Evolutionary conservation across 352 stramenopile genomes (phyloP).

Genomic region (Globisporangium camurandrum): DNA sequence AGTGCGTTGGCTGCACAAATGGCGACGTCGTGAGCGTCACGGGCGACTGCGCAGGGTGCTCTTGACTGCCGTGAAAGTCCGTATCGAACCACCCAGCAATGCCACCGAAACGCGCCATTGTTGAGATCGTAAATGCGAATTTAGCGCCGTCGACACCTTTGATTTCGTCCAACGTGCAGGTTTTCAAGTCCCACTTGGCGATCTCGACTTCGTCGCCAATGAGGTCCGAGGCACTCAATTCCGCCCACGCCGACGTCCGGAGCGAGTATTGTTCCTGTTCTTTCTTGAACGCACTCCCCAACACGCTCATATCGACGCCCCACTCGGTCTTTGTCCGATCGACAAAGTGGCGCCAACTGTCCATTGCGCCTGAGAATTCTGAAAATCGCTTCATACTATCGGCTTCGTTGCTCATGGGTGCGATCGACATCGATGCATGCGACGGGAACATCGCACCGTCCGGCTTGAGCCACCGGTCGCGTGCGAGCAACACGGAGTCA

Average conservation of each 20-base stretch:
- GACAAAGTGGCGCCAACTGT: constrained; percentile 78
- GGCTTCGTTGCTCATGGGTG: constrained; percentile 93
- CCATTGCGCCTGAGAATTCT: constrained; percentile 83
- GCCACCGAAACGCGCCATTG: constrained; percentile 86
- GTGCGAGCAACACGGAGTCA: constrained; percentile 95
- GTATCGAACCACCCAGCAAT: constrained; percentile 99
- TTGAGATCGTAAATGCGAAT: constrained; percentile 79
- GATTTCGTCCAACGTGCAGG: constrained; percentile 78
- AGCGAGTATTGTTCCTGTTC: constrained; percentile 87
- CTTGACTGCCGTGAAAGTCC: constrained; percentile 92
- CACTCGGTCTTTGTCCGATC: constrained; percentile 92
- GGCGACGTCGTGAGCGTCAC: constrained; percentile 90
- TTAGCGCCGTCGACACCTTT: constrained; percentile 54
- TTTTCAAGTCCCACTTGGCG: constrained; percentile 75
- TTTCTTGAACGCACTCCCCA: constrained; percentile 84
- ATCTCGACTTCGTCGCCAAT: constrained; percentile 83
- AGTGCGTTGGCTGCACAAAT: constrained; percentile 85
- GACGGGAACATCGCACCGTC: constrained; percentile 98
- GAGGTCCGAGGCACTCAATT: constrained; percentile 66
- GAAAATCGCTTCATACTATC: constrained; percentile 80
- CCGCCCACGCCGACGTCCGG: constrained; percentile 77
- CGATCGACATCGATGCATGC: constrained; percentile 97
- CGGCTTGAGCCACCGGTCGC: constrained; percentile 95
- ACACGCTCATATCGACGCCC: constrained; percentile 95
- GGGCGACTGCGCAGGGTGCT: constrained; percentile 66